Percentiles rank a stretch among this genome's conserved stretches.
phyloP scores from a whole-genome alignment of 768 basidiomycete species.

The Amanita pallidorosea region DNA sequence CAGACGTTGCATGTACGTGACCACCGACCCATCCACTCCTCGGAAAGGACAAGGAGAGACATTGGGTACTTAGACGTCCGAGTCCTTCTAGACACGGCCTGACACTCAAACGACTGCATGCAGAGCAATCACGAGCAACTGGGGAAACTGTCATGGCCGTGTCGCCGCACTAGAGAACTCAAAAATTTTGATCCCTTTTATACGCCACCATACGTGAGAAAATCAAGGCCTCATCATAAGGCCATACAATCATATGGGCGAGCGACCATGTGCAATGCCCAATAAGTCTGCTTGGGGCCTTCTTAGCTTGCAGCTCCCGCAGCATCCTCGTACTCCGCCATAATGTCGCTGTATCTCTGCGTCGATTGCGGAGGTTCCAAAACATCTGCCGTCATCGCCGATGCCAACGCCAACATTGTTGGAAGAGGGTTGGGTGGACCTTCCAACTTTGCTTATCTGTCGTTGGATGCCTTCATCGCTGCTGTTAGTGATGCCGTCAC shows the following conservation, averaged over 20 bases:
- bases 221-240: slow-evolving; percentile 19
- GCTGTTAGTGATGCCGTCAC: slow-evolving; percentile 42
- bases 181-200: slow-evolving; percentile 10
- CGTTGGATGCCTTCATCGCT: slow-evolving; percentile 44
- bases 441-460: slow-evolving; percentile 80
- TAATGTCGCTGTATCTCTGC: slow-evolving; percentile 62
- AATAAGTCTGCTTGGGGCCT: neutral
- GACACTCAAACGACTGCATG: slow-evolving; percentile 85
- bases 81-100: slow-evolving; percentile 65
- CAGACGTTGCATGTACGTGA: slow-evolving; percentile 25
- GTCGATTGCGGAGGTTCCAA: slow-evolving; percentile 89
- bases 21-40: slow-evolving; percentile 74
- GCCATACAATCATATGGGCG: neutral
- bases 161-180: slow-evolving; percentile 69
- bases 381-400: slow-evolving; percentile 64
- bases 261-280: neutral
- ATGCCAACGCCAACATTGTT: slow-evolving; percentile 45
- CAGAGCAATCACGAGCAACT: slow-evolving; percentile 73
- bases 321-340: neutral
- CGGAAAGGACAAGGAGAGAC: slow-evolving; percentile 32
- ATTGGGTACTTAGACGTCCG: slow-evolving; percentile 79
- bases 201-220: slow-evolving; percentile 19
- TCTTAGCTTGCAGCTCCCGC: neutral
- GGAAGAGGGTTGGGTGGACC: slow-evolving; percentile 65
- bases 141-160: slow-evolving; percentile 63